Evolutionary conservation across 2,329 filamentous ascomycete genomes (phyloP), one percentile per base, ranked within the genome.

Genomic region (Colletotrichum chlorophyti): DNA sequence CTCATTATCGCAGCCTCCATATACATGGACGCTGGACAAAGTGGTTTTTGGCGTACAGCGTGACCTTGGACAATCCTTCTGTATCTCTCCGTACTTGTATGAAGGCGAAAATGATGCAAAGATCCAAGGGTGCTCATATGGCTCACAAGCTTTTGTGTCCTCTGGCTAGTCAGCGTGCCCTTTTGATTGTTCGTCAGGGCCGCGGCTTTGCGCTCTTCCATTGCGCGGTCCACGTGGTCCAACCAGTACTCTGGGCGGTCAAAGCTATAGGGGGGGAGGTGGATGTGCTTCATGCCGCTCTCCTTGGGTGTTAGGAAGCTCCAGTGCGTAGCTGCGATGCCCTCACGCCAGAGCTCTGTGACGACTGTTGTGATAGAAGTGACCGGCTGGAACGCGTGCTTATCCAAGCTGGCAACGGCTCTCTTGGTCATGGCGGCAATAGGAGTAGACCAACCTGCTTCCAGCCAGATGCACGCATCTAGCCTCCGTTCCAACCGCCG

Each of bases 21-120:
- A 48, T 66, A 66, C 58, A 66, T 50, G 2, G 64, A 64, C 12
- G 64, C 64, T 2, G 64, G 64, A 48, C 64, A 66, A 3, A 66
- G 37, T 6, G 64, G 64, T 35, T 57, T 41, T 17, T 42, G 26
- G 7, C 60, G 58, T 2, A 66, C 62, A 9, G 62, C 51, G 35
- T 66, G 64, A 3, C 64, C 63, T 10, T 31, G n/a, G 11, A 63
- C 62, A 32, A 65, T 63, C 3, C 24, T 54, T 4, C 6, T 19
- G n/a, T 37, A 37, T 6, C 34, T n/a, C 12, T 37, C 34, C 1
- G 34, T 37, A 17, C 7, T 19, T 17, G 34, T 37, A 12, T 37
- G n/a, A 7, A 37, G 7, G 14, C 34, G n/a, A 17, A 37, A 37
- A 6, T 19, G 15, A 17, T 37, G 15, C n/a, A 17, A 17, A 10